Evolutionary conservation across 1,139 yeast species (phyloP).

Genomic region (Nadsonia commutata): DNA sequence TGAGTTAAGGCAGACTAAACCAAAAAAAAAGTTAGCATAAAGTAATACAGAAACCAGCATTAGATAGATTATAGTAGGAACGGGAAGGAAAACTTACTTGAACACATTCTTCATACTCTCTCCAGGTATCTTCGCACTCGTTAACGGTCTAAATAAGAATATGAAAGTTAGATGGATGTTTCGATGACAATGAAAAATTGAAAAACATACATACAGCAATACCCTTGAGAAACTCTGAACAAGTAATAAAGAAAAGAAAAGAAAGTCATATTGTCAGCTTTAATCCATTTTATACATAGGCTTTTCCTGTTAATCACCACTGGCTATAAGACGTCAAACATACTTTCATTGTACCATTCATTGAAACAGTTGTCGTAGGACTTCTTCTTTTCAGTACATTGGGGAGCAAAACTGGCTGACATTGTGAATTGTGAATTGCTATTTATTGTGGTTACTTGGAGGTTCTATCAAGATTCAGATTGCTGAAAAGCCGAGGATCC

Average conservation of each 20-base stretch:
- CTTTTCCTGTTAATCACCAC: neutral
- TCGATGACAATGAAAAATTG: neutral
- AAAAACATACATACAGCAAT: conserved; percentile 25
- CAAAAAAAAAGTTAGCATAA: conserved; percentile 1
- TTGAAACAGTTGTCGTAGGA: conserved; percentile 88
- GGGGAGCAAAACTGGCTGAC: conserved; percentile 60
- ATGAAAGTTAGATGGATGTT: neutral
- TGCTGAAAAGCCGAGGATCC: too few species aligned
- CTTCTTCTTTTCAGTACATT: conserved; percentile 76
- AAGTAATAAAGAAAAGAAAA: conserved; percentile 2
- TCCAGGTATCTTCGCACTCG: conserved; percentile 87
- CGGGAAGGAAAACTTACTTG: conserved; percentile 34
- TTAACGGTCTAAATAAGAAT: conserved; percentile 28
- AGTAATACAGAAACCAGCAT: neutral
- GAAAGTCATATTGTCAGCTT: neutral
- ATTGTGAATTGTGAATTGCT: neutral
- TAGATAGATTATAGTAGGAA: too few species aligned
- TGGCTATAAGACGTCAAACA: conserved; percentile 13
- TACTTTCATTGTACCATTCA: conserved; percentile 84
- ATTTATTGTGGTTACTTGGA: too few species aligned
- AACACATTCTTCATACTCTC: conserved; percentile 71
- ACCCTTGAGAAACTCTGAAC: conserved; percentile 46
- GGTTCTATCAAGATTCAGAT: too few species aligned
- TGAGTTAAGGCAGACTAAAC: conserved; percentile 44
- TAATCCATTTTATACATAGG: neutral